phyloP scores from a whole-genome alignment of 139 green algal genomes.

The Chlamydomonas applanata region DNA sequence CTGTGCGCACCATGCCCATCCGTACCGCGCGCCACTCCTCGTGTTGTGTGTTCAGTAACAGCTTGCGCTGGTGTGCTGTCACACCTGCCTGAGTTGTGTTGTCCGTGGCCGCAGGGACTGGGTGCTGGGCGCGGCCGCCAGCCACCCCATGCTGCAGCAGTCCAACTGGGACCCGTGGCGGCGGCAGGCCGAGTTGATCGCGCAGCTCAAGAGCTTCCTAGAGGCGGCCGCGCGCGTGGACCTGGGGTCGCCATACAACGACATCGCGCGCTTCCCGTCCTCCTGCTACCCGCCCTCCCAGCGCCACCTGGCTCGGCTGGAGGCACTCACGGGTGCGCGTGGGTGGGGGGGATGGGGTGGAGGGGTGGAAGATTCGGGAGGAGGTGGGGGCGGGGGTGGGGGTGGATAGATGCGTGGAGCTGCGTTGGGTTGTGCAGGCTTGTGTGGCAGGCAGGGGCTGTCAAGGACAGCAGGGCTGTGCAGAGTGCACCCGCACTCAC shows the following conservation, averaged over 20 bases:
- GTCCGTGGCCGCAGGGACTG: conserved; percentile 12
- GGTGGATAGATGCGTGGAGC: no score
- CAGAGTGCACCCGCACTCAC: no score
- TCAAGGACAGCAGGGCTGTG: no score
- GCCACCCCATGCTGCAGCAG: conserved; percentile 64
- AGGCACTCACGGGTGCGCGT: conserved; percentile 53
- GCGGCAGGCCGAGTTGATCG: conserved; percentile 42
- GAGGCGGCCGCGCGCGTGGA: conserved; percentile 58
- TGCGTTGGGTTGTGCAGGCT: no score
- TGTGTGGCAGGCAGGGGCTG: no score
- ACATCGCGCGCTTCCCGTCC: conserved; percentile 31
- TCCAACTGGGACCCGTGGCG: conserved; percentile 72
- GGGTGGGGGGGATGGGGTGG: background rate
- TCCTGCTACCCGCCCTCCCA: conserved; percentile 59
- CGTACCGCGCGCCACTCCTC: no score
- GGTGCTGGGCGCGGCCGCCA: conserved; percentile 50
- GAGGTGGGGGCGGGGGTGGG: no score
- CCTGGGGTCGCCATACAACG: conserved; percentile 50
- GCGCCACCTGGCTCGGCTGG: conserved; percentile 53
- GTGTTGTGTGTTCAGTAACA: no score
- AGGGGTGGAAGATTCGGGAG: background rate
- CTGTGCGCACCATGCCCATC: no score
- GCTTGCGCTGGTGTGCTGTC: no score
- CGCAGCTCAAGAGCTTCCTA: conserved; percentile 64
- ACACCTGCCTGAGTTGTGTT: no score